These are phyloP conservation scores for Colletotrichum lentis DNA, from an alignment of 2,329 filamentous ascomycete species.

Conservation along the genomic window DNA sequence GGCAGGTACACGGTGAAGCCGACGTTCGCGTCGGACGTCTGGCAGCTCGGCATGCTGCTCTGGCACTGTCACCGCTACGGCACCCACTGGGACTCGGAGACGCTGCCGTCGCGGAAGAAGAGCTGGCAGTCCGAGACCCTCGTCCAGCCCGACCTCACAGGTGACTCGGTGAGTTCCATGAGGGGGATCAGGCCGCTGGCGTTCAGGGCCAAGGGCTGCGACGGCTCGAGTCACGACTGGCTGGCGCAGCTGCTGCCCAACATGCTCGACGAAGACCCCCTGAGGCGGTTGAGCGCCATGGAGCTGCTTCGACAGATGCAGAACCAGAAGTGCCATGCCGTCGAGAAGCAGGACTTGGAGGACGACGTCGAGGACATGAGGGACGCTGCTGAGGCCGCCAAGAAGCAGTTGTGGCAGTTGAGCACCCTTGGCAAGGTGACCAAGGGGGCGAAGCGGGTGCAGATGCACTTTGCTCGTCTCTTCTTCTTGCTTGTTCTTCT, in stretches of 20 bases:
- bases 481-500: not conserved
- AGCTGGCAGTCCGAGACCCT: constrained; percentile 1
- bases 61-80: constrained; percentile 16
- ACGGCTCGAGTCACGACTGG: not conserved
- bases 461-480: not conserved
- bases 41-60: constrained; percentile 28
- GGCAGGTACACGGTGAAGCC: not conserved
- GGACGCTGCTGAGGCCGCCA: not conserved
- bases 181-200: not conserved
- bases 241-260: not conserved
- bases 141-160: not conserved
- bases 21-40: constrained; percentile 9
- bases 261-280: constrained; percentile 18
- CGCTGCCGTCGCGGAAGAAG: not conserved
- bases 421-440: not conserved
- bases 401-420: not conserved
- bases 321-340: not conserved
- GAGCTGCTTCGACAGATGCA: constrained; percentile 6
- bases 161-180: not conserved
- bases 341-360: not conserved
- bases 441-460: not conserved
- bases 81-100: not conserved
- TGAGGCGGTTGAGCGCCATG: constrained; percentile 3
- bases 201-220: not conserved
- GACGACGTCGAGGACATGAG: constrained; percentile 2